phyloP scores from a whole-genome alignment of 2,329 filamentous ascomycete species.

The Paraphaeosphaeria minitans region DNA sequence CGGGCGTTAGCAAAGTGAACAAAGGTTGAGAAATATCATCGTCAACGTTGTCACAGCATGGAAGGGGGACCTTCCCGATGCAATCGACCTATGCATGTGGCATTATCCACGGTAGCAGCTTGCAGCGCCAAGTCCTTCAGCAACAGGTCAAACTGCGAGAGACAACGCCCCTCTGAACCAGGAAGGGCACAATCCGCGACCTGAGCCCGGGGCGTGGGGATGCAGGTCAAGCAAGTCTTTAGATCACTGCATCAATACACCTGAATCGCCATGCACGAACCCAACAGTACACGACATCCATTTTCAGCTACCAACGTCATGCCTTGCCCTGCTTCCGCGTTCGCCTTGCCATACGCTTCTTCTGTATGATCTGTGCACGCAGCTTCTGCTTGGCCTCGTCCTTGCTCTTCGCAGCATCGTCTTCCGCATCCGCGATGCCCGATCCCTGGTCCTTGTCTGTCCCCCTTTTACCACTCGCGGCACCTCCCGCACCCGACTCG shows the following conservation, averaged over 20 bases:
- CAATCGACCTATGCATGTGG: background rate
- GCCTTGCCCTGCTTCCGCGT: conserved; percentile 63
- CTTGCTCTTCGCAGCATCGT: conserved; percentile 15
- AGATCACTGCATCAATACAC: background rate
- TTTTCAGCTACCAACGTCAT: conserved; percentile 5
- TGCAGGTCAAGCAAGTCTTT: background rate
- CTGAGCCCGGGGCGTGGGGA: background rate
- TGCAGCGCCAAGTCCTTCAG: background rate
- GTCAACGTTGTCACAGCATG: background rate
- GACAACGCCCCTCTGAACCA: background rate
- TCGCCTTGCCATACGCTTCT: conserved; percentile 77
- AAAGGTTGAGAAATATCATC: background rate
- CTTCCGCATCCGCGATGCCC: conserved; percentile 27
- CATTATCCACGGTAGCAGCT: conserved; percentile 1
- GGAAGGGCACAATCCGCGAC: background rate
- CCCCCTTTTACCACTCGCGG: conserved; percentile 18
- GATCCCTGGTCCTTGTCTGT: conserved; percentile 22
- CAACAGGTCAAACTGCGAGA: background rate
- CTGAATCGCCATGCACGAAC: background rate
- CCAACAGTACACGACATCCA: background rate
- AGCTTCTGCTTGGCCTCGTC: conserved; percentile 62
- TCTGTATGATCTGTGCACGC: conserved; percentile 79
- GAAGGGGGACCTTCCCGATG: background rate
- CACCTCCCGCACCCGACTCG: conserved; percentile 24
- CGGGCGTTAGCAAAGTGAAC: background rate